These are phyloP conservation scores for Boletus sp. DNA, from an alignment of 768 basidiomycete species.

Conservation along the genomic window DNA sequence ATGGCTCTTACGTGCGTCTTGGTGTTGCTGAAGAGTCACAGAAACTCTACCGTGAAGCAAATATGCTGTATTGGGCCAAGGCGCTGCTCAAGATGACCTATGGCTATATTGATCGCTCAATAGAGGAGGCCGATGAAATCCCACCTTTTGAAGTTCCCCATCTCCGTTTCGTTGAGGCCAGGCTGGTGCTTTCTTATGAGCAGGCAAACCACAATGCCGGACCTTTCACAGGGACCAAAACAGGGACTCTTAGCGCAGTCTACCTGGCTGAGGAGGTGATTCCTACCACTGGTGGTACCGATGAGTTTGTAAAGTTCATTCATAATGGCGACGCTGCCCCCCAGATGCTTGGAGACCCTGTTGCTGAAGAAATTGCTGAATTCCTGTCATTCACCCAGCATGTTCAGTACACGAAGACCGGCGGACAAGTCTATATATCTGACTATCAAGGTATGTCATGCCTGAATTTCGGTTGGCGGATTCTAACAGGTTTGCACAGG, in stretches of 20 bases:
- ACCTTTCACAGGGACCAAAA: background rate
- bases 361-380: background rate
- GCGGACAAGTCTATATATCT: background rate
- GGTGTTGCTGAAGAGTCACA: background rate
- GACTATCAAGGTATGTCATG: background rate
- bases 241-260: background rate
- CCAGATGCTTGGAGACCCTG: background rate
- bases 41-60: conserved; percentile 8
- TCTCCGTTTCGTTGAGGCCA: conserved; percentile 8
- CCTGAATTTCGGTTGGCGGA: too few relatives aligned
- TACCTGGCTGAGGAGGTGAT: background rate
- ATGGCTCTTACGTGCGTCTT: background rate
- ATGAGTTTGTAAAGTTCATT: background rate
- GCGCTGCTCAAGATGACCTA: conserved; percentile 6
- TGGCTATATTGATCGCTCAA: background rate
- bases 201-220: background rate
- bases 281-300: background rate
- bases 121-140: background rate
- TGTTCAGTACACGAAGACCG: background rate
- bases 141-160: conserved; percentile 7
- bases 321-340: background rate
- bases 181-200: background rate
- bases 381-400: background rate
- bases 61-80: conserved; percentile 10
- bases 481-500: background rate